Base-by-base conservation (phyloP, 805 yeast species). In the Wickerhamiella brachini region DNA sequence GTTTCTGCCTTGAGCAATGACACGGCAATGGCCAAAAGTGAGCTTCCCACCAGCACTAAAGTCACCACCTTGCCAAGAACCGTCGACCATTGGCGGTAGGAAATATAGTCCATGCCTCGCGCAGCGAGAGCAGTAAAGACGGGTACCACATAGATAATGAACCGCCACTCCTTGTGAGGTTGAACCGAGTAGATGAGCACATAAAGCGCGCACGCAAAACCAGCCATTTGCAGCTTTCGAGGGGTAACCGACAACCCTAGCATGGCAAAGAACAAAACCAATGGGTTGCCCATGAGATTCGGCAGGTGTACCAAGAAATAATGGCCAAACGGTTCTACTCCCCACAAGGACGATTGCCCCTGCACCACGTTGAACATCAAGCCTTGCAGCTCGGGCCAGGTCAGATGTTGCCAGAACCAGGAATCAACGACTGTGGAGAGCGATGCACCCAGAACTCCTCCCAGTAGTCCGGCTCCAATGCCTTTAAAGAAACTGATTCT, bases 161-260 rank as follows among this genome's bases (percentile, higher is more conserved):
- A 90, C 58, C 97, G 76, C 95, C 95, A 86, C 69, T 90, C 97
- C 63, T 90, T 90, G 60, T 90, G 97, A 2, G 93, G 88, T 65
- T 85, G 93, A 49, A 81, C 64, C 0, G 96, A 87, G 75, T 88
- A 74, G 5, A 78, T 59, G 1, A 69, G 54, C n/a, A 88, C 72
- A 61, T 71, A 89, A 15, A 76, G 48, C 1, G 80, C 43, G 0
- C 83, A 68, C 1, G 86, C 70, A 17, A 75, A 53, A 1, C 76
- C 71, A 24, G 81, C 60, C 5, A 80, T 65, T 42, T 76, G 72
- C 38, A 78, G 58, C 17, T 49, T 49, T 23, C 52, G 50, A n/a
- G 54, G 51, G 21, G 51, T 52, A 13, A 55, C 49, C n/a, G 56
- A 37, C 29, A 57, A 17, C 9, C 57, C 44, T 65, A 67, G 51